A percentile compares a stretch with the other conserved stretches of the same genome.
Evolutionary conservation across 306 rosid species (phyloP).

Genomic region (Macrotyloma uniflorum): DNA sequence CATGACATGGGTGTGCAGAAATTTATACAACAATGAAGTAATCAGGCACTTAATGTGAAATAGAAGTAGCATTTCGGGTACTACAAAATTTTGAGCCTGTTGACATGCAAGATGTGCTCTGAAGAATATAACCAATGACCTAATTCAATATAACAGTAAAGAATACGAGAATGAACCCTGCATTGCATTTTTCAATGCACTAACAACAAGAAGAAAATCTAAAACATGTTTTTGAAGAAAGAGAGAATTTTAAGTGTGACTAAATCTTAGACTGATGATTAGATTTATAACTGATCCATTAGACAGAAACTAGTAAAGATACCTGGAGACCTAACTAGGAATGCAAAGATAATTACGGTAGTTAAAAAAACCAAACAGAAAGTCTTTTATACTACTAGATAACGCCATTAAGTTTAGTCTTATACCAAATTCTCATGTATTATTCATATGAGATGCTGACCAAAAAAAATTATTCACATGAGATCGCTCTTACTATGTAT

Average conservation of each 20-base stretch:
- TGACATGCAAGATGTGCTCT: not conserved
- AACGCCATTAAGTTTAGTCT: not conserved
- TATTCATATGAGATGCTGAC: not conserved
- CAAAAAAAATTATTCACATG: no score
- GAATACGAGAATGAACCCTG: not conserved
- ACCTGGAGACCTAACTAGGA: not conserved
- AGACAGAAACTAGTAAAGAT: no score
- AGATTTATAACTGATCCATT: not conserved
- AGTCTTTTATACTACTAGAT: not conserved
- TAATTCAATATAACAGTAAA: constrained; percentile 13
- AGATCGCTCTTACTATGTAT: not conserved
- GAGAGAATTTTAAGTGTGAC: not conserved
- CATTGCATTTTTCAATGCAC: not conserved
- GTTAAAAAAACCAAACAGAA: not conserved
- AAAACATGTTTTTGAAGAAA: not conserved
- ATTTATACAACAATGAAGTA: not conserved
- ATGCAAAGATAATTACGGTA: not conserved
- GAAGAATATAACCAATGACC: not conserved
- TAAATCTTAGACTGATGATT: not conserved
- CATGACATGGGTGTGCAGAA: not conserved
- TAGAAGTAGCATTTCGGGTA: not conserved
- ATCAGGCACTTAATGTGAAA: not conserved
- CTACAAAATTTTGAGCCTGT: not conserved
- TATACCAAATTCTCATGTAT: not conserved
- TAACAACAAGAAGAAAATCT: not conserved